Percentiles rank a stretch among this genome's conserved stretches.
These are phyloP conservation scores for Plasmodium adleri DNA, from an alignment of 169 alveolate species.

Conservation along the genomic window DNA sequence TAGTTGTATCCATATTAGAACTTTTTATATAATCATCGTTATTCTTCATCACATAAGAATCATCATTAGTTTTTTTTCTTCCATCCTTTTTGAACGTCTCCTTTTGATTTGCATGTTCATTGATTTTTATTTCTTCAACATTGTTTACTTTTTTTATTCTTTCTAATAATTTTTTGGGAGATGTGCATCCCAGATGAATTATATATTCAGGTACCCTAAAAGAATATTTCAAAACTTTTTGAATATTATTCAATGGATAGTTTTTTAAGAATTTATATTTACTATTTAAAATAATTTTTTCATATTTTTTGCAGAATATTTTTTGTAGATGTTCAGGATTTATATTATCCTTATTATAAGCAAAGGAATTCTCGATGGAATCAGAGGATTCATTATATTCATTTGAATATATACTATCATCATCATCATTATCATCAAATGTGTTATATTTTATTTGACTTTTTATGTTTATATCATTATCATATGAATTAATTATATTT, in stretches of 20 bases:
- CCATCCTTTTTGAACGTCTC: neutral
- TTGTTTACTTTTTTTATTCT: neutral
- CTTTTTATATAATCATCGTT: neutral
- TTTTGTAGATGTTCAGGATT: neutral
- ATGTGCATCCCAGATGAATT: conserved; percentile 18
- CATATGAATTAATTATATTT: neutral
- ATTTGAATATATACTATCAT: too few species aligned
- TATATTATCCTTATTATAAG: conserved; percentile 4
- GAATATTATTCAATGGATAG: conserved; percentile 26
- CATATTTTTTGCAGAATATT: conserved; percentile 30
- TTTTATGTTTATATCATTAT: neutral
- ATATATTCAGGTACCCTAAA: conserved; percentile 59
- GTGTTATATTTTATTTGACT: neutral
- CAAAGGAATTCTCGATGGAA: neutral
- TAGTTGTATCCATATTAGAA: too few species aligned
- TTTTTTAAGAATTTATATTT: conserved; percentile 31
- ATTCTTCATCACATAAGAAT: neutral
- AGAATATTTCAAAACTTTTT: conserved; percentile 48
- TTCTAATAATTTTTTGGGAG: conserved; percentile 3
- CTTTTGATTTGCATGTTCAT: neutral
- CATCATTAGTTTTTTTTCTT: neutral
- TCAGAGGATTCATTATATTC: neutral
- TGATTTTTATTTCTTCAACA: neutral
- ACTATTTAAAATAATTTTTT: conserved; percentile 26
- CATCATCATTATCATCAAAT: neutral